Conservation (phyloP, 768 basidiomycete genomes). For the Mycena vitilis region DNA sequence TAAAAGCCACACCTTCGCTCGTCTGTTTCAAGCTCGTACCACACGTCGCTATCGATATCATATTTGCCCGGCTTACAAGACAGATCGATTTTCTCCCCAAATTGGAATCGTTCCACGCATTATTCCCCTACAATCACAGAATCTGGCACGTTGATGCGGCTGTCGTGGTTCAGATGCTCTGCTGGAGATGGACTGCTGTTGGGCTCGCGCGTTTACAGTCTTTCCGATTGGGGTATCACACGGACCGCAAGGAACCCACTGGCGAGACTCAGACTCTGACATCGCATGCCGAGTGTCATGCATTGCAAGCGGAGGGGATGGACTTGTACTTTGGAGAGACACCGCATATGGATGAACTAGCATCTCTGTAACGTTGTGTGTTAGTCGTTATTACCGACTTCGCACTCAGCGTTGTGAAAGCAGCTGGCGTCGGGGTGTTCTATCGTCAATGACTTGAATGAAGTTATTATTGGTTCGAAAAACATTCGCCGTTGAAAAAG, state of each 20-base stretch:
- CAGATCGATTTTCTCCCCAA: slow-evolving; percentile 1
- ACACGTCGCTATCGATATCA: not conserved
- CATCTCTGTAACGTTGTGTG: too few species aligned
- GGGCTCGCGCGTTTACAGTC: slow-evolving; percentile 5
- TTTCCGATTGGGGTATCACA: slow-evolving; percentile 2
- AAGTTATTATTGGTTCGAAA: too few species aligned
- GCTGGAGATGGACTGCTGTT: slow-evolving; percentile 8
- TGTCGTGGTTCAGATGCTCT: not conserved
- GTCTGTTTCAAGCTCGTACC: not conserved
- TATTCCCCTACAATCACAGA: not conserved
- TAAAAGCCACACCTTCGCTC: not conserved
- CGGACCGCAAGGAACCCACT: not conserved
- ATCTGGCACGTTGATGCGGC: not conserved
- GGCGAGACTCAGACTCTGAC: not conserved
- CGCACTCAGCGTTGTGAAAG: too few species aligned
- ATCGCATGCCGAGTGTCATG: not conserved
- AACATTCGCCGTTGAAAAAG: too few species aligned
- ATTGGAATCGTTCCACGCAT: not conserved
- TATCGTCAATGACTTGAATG: too few species aligned
- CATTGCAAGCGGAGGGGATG: slow-evolving; percentile 6
- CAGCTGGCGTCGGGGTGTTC: too few species aligned
- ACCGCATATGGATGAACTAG: too few species aligned
- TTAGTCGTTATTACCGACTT: too few species aligned
- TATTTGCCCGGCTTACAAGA: slow-evolving; percentile 1
- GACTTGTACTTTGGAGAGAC: slow-evolving; percentile 3